phyloP scores from a whole-genome alignment of 1,284 basidiomycete genomes.

The Laetiporus sulphureus region DNA sequence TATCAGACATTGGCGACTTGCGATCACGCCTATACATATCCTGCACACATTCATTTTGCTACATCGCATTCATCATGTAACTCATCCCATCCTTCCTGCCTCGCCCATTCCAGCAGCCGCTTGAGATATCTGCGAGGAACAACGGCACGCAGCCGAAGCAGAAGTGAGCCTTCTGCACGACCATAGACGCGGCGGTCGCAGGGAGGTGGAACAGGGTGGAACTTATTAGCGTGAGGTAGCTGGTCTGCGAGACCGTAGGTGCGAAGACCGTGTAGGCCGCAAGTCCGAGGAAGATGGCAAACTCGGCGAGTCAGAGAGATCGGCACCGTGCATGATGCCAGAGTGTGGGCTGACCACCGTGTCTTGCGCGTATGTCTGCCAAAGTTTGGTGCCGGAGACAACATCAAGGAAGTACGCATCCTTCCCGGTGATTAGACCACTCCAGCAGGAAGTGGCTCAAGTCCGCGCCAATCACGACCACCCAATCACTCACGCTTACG shows the following conservation, averaged over 20 bases:
- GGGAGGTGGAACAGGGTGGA: constrained; percentile 17
- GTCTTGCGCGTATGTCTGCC: constrained; percentile 11
- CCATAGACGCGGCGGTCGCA: constrained; percentile 18
- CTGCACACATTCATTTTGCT: too few relatives aligned
- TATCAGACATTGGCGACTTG: too few relatives aligned
- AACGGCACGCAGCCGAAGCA: constrained; percentile 25
- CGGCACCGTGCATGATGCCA: constrained; percentile 15
- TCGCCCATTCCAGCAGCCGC: constrained; percentile 22
- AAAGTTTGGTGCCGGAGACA: background rate
- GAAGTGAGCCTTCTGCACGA: constrained; percentile 25
- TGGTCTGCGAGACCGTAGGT: constrained; percentile 16
- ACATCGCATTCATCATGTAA: too few relatives aligned
- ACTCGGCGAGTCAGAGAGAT: constrained; percentile 25
- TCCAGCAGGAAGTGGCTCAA: constrained; percentile 25
- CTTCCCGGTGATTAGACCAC: constrained; percentile 23
- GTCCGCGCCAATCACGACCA: constrained; percentile 14
- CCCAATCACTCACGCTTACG: constrained; percentile 16
- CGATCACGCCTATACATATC: too few relatives aligned
- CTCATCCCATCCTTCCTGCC: too few relatives aligned
- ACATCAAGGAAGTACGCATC: constrained; percentile 5
- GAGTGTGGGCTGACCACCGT: constrained; percentile 24
- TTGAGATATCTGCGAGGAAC: constrained; percentile 22
- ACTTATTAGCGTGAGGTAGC: constrained; percentile 17
- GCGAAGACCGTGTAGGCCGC: constrained; percentile 21
- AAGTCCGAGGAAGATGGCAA: constrained; percentile 20